Conservation (phyloP, 352 stramenopile genomes). For the Hyaloperonospora brassicae region DNA sequence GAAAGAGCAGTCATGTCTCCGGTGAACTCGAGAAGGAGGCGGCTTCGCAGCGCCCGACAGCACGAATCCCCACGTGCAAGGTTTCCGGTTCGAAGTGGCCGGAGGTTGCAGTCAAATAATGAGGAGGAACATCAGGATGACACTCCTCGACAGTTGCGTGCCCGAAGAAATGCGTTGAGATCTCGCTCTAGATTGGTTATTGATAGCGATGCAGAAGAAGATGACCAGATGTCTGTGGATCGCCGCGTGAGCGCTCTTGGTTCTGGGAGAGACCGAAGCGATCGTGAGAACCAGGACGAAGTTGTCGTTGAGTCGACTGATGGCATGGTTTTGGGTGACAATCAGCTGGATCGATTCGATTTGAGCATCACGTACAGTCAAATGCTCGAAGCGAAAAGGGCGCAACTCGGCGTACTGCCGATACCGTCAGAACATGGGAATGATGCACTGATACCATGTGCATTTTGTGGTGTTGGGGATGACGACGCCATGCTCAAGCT, state of each 20-base stretch:
- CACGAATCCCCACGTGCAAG: conserved; percentile 9
- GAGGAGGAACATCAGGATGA: conserved; percentile 16
- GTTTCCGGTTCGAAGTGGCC: conserved; percentile 33
- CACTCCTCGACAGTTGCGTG: conserved; percentile 20
- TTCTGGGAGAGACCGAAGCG: conserved; percentile 5
- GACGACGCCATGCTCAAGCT: conserved; percentile 66
- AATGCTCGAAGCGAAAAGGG: conserved; percentile 51
- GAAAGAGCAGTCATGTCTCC: conserved; percentile 32
- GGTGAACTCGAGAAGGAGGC: conserved; percentile 32
- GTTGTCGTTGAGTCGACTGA: conserved; percentile 80
- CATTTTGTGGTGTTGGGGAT: conserved; percentile 71
- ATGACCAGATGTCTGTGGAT: conserved; percentile 2
- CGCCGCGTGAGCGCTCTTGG: conserved; percentile 3
- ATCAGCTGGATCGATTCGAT: conserved; percentile 79
- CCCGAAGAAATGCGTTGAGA: conserved; percentile 18
- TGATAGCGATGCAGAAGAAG: conserved; percentile 28
- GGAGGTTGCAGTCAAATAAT: conserved; percentile 25
- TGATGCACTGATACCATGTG: conserved; percentile 58
- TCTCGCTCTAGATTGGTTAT: conserved; percentile 16
- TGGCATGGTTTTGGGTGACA: conserved; percentile 73
- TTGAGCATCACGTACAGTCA: conserved; percentile 45
- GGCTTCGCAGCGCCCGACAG: conserved; percentile 29
- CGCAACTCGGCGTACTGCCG: conserved; percentile 24
- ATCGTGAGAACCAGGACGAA: conserved; percentile 24
- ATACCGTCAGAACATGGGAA: conserved; percentile 23